Conservation (phyloP, 495 filamentous ascomycete species). For the Trichoderma parareesei region DNA sequence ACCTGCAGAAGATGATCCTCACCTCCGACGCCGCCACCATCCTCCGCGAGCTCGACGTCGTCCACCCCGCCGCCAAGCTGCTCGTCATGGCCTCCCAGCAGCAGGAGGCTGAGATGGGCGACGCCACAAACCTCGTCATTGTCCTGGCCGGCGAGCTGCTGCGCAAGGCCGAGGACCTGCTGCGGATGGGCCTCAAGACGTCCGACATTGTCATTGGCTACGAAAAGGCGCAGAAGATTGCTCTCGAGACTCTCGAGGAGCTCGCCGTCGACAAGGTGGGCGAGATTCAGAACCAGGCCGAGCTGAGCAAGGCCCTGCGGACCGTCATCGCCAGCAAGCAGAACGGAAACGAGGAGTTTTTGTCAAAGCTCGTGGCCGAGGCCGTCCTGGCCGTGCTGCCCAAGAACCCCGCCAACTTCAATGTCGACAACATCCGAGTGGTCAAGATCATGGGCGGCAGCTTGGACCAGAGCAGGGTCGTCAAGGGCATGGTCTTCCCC, state of each 20-base stretch:
- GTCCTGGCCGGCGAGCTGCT: constrained; percentile 91
- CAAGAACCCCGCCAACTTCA: constrained; percentile 97
- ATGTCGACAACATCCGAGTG: constrained; percentile 97
- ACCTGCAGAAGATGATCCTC: constrained; percentile 98
- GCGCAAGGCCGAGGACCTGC: constrained; percentile 92
- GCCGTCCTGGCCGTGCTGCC: constrained; percentile 90
- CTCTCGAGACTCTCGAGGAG: constrained; percentile 76
- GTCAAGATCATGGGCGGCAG: constrained; percentile 99
- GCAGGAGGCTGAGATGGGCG: constrained; percentile 98
- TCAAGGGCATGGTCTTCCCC: constrained; percentile 98
- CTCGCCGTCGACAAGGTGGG: constrained; percentile 85
- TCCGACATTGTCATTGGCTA: constrained; percentile 94
- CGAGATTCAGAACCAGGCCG: constrained; percentile 66
- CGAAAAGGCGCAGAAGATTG: constrained; percentile 85
- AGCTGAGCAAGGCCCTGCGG: constrained; percentile 90
- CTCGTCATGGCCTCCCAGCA: constrained; percentile 99
- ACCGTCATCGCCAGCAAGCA: constrained; percentile 97
- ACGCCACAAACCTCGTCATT: constrained; percentile 97
- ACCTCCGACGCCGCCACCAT: constrained; percentile 98
- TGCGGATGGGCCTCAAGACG: constrained; percentile 93
- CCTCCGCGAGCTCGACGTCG: constrained; percentile 92
- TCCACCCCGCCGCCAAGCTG: constrained; percentile 95
- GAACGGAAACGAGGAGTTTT: constrained; percentile 78
- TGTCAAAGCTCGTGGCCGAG: constrained; percentile 82
- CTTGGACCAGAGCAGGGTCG: constrained; percentile 83